Evolutionary conservation across 192 early-diverging fungal genomes (phyloP).

Genomic region (Phlyctochytrium planicorne): DNA sequence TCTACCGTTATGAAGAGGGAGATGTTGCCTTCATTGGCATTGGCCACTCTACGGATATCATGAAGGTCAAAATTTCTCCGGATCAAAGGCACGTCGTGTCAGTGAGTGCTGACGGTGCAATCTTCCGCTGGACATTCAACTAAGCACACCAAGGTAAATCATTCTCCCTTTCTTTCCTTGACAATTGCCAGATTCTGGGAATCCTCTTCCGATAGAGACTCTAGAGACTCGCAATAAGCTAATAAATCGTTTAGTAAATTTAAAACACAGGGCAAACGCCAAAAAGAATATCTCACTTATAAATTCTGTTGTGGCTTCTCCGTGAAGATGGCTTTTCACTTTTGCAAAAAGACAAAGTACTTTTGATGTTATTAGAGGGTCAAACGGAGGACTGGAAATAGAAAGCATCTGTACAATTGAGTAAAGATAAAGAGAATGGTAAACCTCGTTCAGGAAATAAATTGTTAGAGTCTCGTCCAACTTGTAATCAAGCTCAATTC

Average conservation of each 20-base stretch:
- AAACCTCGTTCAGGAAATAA: constrained; percentile 17
- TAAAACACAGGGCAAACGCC: too few species aligned
- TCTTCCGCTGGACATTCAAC: constrained; percentile 52
- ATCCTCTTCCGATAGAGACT: not conserved
- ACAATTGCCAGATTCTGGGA: not conserved
- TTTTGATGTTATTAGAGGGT: not conserved
- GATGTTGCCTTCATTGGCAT: constrained; percentile 51
- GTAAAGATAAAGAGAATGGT: not conserved
- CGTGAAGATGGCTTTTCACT: not conserved
- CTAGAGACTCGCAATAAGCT: too few species aligned
- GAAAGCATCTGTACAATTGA: not conserved
- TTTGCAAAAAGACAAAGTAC: not conserved
- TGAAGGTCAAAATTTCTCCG: constrained; percentile 57
- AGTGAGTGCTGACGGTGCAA: constrained; percentile 53
- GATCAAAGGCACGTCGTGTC: constrained; percentile 47
- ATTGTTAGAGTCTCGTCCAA: constrained; percentile 21
- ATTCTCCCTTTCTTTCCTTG: not conserved
- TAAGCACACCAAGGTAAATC: not conserved
- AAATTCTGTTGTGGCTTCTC: not conserved
- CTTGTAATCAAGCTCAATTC: not conserved
- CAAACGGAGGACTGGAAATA: not conserved
- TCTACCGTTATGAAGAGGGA: constrained; percentile 63
- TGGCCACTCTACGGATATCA: constrained; percentile 62
- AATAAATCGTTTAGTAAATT: too few species aligned
- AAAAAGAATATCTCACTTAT: not conserved